Conservation (phyloP, 768 basidiomycete genomes). For the Kwoniella sp. region DNA sequence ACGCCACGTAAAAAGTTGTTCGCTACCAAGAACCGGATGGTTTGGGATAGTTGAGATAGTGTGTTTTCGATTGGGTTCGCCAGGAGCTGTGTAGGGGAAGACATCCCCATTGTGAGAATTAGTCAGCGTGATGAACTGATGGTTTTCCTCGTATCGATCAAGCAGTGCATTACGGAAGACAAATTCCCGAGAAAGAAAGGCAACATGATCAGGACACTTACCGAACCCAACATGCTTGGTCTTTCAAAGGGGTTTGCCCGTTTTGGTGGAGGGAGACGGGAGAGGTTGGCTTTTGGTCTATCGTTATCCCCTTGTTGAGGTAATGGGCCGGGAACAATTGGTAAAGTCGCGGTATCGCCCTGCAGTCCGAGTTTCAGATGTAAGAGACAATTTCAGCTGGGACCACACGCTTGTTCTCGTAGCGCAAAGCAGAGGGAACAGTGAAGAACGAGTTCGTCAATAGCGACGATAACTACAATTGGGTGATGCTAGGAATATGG, state of each 20-base stretch:
- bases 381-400: too few relatives aligned
- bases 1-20: constrained; percentile 83
- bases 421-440: too few relatives aligned
- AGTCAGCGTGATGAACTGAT: constrained; percentile 4
- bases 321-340: not conserved
- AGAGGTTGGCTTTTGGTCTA: constrained; percentile 9
- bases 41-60: constrained; percentile 88
- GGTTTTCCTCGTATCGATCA: too few relatives aligned
- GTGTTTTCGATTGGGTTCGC: constrained; percentile 84
- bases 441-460: too few relatives aligned
- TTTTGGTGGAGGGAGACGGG: constrained; percentile 22
- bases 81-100: constrained; percentile 65
- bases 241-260: constrained; percentile 55
- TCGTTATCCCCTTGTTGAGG: not conserved
- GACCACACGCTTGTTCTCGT: too few relatives aligned
- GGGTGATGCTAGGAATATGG: too few relatives aligned
- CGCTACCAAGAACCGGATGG: constrained; percentile 83
- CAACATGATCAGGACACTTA: constrained; percentile 61
- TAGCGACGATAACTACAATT: too few relatives aligned
- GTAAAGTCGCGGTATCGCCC: not conserved
- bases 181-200: too few relatives aligned
- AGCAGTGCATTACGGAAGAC: constrained; percentile 7
- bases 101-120: constrained; percentile 4
- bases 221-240: constrained; percentile 76
- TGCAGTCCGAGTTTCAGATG: not conserved